A percentile compares a stretch with the other conserved stretches of the same genome.
phyloP scores from a whole-genome alignment of 768 basidiomycete genomes.

The Coprinopsis strossmayeri region DNA sequence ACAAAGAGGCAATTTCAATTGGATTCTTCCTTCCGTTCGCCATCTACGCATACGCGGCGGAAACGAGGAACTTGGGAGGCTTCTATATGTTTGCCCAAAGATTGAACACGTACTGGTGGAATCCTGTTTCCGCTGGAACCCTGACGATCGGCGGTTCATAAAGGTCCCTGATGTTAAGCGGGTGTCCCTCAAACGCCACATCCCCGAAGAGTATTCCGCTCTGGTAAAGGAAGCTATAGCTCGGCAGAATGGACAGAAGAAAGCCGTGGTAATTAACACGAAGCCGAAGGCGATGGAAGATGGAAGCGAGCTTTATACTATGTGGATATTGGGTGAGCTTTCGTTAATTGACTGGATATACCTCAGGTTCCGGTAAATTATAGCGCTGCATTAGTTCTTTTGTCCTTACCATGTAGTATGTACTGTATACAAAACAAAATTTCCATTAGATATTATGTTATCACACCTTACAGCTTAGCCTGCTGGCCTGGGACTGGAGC shows the following conservation, averaged over 20 bases:
- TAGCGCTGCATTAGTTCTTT: background rate
- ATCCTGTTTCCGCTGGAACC: background rate
- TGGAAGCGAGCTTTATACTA: too few species aligned
- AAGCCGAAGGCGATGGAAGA: too few species aligned
- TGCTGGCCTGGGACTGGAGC: slow-evolving; percentile 16
- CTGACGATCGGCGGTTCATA: too few species aligned
- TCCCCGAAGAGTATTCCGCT: too few species aligned
- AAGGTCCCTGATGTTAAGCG: background rate
- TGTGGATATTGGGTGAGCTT: too few species aligned
- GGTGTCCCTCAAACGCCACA: background rate
- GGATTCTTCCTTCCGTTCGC: slow-evolving; percentile 5
- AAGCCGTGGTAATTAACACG: too few species aligned
- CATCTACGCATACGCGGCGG: slow-evolving; percentile 6
- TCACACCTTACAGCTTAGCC: slow-evolving; percentile 32
- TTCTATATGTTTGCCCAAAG: slow-evolving; percentile 5
- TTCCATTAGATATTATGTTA: too few species aligned
- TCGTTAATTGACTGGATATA: too few species aligned
- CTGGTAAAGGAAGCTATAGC: too few species aligned
- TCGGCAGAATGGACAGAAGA: too few species aligned
- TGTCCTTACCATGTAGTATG: background rate
- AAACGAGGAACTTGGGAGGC: slow-evolving; percentile 4
- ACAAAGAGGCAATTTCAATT: background rate
- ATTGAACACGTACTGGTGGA: slow-evolving; percentile 6
- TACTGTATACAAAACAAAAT: background rate
- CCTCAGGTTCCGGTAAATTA: too few species aligned